These are phyloP conservation scores for Onygenales sp. DNA, from an alignment of 2,329 filamentous ascomycete genomes.

Conservation along the genomic window DNA sequence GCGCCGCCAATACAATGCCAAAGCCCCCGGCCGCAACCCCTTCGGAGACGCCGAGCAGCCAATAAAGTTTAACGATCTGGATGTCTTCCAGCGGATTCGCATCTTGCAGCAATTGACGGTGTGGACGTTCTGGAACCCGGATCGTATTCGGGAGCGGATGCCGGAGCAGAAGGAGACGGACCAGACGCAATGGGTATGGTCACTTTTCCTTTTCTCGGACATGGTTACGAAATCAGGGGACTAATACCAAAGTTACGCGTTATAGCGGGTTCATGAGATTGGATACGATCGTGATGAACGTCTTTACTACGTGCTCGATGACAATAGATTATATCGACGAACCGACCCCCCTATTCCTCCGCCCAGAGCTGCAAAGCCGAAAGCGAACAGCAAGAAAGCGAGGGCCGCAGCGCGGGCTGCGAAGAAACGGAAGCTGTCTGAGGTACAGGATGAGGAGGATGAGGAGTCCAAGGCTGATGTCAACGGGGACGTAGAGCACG, in stretches of 20 bases:
- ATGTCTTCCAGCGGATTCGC: constrained; percentile 66
- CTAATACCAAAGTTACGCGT: background rate
- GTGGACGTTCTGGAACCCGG: constrained; percentile 81
- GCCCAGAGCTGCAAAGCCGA: constrained; percentile 46
- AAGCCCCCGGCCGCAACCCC: constrained; percentile 66
- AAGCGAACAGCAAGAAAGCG: constrained; percentile 56
- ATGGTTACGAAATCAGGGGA: background rate
- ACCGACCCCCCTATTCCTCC: constrained; percentile 62
- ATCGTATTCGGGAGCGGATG: constrained; percentile 79
- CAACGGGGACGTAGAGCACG: constrained; percentile 30
- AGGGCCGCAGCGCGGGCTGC: constrained; percentile 56
- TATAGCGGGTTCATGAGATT: constrained; percentile 36
- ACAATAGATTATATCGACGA: constrained; percentile 82
- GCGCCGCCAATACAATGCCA: constrained; percentile 76
- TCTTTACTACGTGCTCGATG: constrained; percentile 82
- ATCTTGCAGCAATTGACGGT: constrained; percentile 81
- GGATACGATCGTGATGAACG: constrained; percentile 86
- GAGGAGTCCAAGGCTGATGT: constrained; percentile 31
- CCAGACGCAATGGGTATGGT: constrained; percentile 70
- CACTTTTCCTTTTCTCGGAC: background rate
- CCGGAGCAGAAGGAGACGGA: constrained; percentile 71
- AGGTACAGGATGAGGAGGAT: constrained; percentile 33
- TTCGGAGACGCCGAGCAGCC: constrained; percentile 71
- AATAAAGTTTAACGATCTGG: constrained; percentile 67
- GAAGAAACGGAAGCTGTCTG: constrained; percentile 56